Evolutionary conservation across 2,329 filamentous ascomycete species (phyloP), one percentile per base, ranked within the genome.

Genomic region (Aspergillus sp.): DNA sequence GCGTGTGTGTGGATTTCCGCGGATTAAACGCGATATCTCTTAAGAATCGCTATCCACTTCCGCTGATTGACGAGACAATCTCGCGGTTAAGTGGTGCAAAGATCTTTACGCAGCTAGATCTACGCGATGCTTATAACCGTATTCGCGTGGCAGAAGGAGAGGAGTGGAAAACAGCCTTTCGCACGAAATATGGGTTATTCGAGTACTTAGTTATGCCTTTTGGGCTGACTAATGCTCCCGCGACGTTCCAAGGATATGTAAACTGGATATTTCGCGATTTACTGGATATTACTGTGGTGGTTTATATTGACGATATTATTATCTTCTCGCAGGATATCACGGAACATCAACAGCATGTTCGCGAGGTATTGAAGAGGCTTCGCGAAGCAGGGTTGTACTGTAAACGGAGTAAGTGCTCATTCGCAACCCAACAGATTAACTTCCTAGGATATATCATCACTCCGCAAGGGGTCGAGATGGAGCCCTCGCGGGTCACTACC

Each of bases 261-360:
- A 54, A 54, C 15, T 26, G 30, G 5, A 3, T 47, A 18, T 26
- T 54, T 39, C 5, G 12, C 12, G 18, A 47, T 26, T 18, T 54
- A 8, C 9, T 48, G 12, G 12, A 54, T 32, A 41, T 47, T 18
- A 26, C 18, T 41, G 17, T 38, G 4, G 18, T 54, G 13, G 22
- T 48, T 11, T 54, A 54, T 41, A 38, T 54, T 15, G 45, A 54
- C 41, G 45, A 54, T 54, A 54, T 41, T 47, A 38, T 48, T 48
- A 54, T 48, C 34, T 48, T 26, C 17, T 54, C 30, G 15, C n/a
- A 48, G n/a, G 18, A 39, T 13, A 7, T 26, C 17, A 24, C 47
- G 30, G n/a, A 51, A 18, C 30, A 51, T 26, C 5, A 51, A 18
- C 22, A 51, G 38, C 20, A 51, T 51, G 8, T 51, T 51, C n/a